phyloP scores from a whole-genome alignment of 306 rosid genomes.

The Rosa lucieae region DNA sequence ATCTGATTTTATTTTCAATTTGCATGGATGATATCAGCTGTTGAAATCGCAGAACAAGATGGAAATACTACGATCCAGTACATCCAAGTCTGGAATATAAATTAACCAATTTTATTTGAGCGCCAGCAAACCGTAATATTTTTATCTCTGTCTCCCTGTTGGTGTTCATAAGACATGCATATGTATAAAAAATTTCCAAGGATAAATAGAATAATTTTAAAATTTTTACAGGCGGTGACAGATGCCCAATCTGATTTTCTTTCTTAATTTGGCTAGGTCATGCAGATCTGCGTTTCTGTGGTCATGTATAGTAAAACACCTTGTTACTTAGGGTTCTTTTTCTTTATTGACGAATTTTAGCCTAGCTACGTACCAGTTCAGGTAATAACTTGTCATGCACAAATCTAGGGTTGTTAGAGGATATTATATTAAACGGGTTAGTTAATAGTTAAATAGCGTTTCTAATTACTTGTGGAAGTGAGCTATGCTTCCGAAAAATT shows the following conservation, averaged over 20 bases:
- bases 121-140: neutral
- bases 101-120: neutral
- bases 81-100: neutral
- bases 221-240: neutral
- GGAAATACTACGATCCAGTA: neutral
- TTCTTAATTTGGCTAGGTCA: neutral
- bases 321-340: neutral
- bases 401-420: slow-evolving; percentile 27
- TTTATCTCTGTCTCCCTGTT: slow-evolving; percentile 9
- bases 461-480: slow-evolving; percentile 1
- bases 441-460: slow-evolving; percentile 9
- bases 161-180: neutral
- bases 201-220: neutral
- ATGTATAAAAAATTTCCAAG: neutral
- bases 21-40: slow-evolving; percentile 8
- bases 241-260: neutral
- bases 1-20: neutral
- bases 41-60: neutral
- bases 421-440: neutral
- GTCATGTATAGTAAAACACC: neutral
- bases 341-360: neutral
- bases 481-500: slow-evolving; percentile 45
- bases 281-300: neutral
- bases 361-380: slow-evolving; percentile 12
- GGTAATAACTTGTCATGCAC: slow-evolving; percentile 36